Conservation (phyloP, 345 rosid species). For the Cardamine occulta region DNA sequence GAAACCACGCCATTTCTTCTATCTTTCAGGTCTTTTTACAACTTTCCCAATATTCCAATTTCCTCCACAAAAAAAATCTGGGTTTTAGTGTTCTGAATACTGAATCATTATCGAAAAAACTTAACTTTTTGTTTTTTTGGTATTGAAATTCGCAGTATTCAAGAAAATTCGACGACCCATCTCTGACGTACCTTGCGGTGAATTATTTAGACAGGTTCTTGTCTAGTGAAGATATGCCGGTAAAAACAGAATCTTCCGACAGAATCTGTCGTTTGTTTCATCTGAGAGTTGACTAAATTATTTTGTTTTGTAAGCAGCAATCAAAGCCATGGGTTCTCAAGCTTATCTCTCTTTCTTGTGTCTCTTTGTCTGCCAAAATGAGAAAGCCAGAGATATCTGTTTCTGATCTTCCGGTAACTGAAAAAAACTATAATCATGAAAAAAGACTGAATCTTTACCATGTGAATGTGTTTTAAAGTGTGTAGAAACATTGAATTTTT, state of each 20-base stretch:
- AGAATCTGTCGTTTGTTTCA: constrained; percentile 26
- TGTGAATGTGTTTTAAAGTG: constrained; percentile 11
- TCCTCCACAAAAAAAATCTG: not conserved
- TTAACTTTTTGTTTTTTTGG: not conserved
- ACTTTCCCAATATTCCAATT: not conserved
- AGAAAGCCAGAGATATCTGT: constrained; percentile 54
- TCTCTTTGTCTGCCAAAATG: constrained; percentile 80
- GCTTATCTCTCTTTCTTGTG: constrained; percentile 73
- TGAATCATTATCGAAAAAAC: not conserved
- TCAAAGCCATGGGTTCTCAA: constrained; percentile 62
- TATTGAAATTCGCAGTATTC: constrained; percentile 23
- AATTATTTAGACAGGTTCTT: constrained; percentile 87
- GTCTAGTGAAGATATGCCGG: constrained; percentile 62
- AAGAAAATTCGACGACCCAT: constrained; percentile 50
- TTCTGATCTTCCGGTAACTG: constrained; percentile 56
- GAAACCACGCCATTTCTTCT: constrained; percentile 53
- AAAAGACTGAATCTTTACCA: constrained; percentile 23
- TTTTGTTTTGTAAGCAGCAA: constrained; percentile 40
- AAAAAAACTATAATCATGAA: not conserved
- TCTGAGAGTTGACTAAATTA: constrained; percentile 9
- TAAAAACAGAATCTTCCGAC: constrained; percentile 44
- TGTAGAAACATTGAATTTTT: not conserved
- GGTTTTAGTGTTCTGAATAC: constrained; percentile 18
- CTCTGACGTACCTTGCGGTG: constrained; percentile 67
- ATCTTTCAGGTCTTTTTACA: constrained; percentile 50